These are phyloP conservation scores for Barnettozyma sucrosica DNA, from an alignment of 805 yeast species.

Conservation along the genomic window DNA sequence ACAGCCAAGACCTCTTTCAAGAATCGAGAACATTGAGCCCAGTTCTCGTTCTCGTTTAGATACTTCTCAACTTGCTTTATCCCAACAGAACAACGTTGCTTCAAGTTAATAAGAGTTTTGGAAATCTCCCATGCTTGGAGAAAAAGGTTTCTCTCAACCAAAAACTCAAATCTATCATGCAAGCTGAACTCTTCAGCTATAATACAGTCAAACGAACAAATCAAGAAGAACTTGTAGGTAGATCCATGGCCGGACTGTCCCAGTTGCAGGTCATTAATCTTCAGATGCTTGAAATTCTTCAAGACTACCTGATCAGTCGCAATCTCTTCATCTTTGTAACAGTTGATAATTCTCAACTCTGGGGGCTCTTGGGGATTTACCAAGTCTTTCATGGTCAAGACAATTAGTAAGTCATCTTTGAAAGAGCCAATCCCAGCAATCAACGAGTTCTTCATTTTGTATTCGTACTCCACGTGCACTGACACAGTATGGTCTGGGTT, in stretches of 20 bases:
- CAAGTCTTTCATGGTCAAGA: conserved; percentile 45
- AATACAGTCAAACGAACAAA: conserved; percentile 80
- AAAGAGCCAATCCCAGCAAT: conserved; percentile 78
- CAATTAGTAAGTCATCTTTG: conserved; percentile 62
- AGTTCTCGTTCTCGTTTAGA: conserved; percentile 36
- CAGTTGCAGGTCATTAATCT: conserved; percentile 76
- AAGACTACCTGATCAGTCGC: conserved; percentile 76
- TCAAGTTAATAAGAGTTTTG: conserved; percentile 43
- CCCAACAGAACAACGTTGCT: conserved; percentile 56
- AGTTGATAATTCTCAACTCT: conserved; percentile 65
- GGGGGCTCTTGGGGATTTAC: conserved; percentile 44
- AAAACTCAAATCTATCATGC: conserved; percentile 73
- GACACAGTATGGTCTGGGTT: conserved; percentile 31
- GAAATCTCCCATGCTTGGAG: conserved; percentile 78
- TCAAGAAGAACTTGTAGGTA: conserved; percentile 49
- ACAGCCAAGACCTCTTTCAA: conserved; percentile 36
- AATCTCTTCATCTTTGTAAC: conserved; percentile 60
- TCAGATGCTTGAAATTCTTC: conserved; percentile 49
- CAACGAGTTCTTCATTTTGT: conserved; percentile 35
- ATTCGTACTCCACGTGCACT: conserved; percentile 38
- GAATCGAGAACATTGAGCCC: conserved; percentile 52
- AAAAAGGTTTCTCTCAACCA: conserved; percentile 43
- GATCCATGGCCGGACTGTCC: conserved; percentile 43
- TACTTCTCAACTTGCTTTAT: conserved; percentile 40
- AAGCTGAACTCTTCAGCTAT: conserved; percentile 66